Evolutionary conservation across 2,329 filamentous ascomycete genomes (phyloP).

Genomic region (Huntiella decipiens): DNA sequence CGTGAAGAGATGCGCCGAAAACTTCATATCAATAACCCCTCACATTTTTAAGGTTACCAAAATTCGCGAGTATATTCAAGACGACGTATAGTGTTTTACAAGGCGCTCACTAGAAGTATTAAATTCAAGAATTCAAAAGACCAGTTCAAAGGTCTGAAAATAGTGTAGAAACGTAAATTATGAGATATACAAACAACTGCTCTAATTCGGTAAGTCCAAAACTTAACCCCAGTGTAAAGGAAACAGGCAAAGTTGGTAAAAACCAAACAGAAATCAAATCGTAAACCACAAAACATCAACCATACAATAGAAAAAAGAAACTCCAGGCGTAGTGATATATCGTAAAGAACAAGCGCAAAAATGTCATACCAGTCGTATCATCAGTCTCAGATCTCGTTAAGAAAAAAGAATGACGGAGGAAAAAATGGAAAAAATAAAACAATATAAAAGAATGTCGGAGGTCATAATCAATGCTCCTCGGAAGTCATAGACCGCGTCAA

Average conservation of each 20-base stretch:
- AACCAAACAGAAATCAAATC: not conserved
- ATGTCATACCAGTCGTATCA: conserved; percentile 10
- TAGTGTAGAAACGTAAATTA: too few relatives aligned
- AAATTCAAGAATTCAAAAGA: not conserved
- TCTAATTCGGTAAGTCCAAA: too few relatives aligned
- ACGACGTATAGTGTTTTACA: too few relatives aligned
- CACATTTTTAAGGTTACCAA: too few relatives aligned
- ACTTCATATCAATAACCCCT: too few relatives aligned
- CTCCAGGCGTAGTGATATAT: conserved; percentile 6
- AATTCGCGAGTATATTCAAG: too few relatives aligned
- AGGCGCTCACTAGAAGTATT: not conserved
- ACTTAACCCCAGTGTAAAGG: too few relatives aligned
- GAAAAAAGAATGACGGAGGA: not conserved
- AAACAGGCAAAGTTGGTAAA: not conserved
- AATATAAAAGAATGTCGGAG: not conserved
- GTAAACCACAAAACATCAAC: not conserved
- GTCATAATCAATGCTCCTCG: not conserved
- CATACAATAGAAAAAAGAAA: conserved; percentile 1
- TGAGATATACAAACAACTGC: too few relatives aligned
- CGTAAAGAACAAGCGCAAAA: conserved; percentile 5
- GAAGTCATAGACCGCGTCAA: conserved; percentile 5
- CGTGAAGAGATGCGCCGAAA: too few relatives aligned
- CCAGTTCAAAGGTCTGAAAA: too few relatives aligned
- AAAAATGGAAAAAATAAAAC: conserved; percentile 1
- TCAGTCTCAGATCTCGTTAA: conserved; percentile 7